Evolutionary conservation across 305 asterid genomes (phyloP), one percentile per base, ranked within the genome.

Genomic region (Fraxinus velutina): DNA sequence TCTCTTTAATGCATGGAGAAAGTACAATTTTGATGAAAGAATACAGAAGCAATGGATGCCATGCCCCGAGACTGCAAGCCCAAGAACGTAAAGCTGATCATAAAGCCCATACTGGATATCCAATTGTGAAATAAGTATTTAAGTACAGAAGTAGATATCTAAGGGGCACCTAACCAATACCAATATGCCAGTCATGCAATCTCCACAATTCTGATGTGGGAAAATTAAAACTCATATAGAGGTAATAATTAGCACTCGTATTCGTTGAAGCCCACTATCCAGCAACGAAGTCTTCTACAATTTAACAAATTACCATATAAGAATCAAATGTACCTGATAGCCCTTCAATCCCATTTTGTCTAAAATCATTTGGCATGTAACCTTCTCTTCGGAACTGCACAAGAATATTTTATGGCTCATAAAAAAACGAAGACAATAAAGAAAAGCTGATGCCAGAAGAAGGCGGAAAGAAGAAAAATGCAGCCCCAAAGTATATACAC

Each of bases 321-420:
- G 64, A 55, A 66, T 47, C 22, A 76, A 76, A 30, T 77, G 84
- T 86, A 96, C 99, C 99, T 96, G 99, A 86, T 91, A 94, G 74
- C 97, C 98, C 88, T 88, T 83, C 77, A 97, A 78, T 78, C 97
- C 97, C 97, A 91, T 90, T 89, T 97, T 97, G 81, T 92, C 95
- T 83, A 97, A 88, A 89, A 92, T 88, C 96, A 90, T 88, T 91
- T 90, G 91, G 85, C 97, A 93, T 12, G 97, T 97, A 86, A 86
- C 87, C 93, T 94, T 91, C 80, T 97, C 99, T 84, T 93, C 98
- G 76, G 86, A 84, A 87, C 99, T 97, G 96, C 86, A 88, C 42
- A 79, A 76, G 42, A 78, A 72, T 77, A 78, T 15, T 79, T 57
- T 74, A 64, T 30, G 62, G 74, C 76, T 79, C 77, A 79, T 79